These are phyloP conservation scores for Tricholoma sp. DNA, from an alignment of 768 basidiomycete species.

Conservation along the genomic window DNA sequence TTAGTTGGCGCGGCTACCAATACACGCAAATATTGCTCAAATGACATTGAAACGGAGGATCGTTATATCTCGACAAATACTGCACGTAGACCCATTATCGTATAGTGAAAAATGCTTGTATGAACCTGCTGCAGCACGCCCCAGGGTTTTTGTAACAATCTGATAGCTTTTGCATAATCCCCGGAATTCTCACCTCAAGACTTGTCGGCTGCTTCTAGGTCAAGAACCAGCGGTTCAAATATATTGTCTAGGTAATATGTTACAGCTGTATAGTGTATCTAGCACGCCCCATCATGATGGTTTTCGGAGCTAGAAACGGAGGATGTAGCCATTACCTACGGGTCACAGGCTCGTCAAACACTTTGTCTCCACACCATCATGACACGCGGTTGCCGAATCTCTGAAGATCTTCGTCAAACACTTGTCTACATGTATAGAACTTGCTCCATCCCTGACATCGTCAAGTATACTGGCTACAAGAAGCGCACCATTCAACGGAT, in stretches of 20 bases:
- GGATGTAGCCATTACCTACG: background rate
- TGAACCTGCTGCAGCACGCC: background rate
- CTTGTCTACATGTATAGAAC: background rate
- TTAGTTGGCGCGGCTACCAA: background rate
- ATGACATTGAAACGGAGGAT: background rate
- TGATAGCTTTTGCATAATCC: too few species aligned
- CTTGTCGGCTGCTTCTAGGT: background rate
- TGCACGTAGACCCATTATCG: background rate
- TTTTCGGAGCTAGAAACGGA: background rate
- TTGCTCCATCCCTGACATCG: background rate
- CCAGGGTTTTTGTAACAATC: background rate
- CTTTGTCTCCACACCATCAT: background rate
- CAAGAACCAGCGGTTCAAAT: background rate
- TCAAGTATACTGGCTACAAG: conserved; percentile 4
- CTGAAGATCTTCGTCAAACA: background rate
- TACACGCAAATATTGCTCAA: background rate
- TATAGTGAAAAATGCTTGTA: background rate
- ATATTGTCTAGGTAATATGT: background rate
- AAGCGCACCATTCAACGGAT: conserved; percentile 4
- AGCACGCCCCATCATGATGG: background rate
- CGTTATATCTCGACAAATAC: background rate
- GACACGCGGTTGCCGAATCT: background rate
- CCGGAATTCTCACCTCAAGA: too few species aligned
- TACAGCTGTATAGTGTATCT: background rate
- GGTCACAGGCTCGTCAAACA: background rate